Base-by-base conservation (phyloP, 768 basidiomycete species). In the Mrakia blollopis region DNA sequence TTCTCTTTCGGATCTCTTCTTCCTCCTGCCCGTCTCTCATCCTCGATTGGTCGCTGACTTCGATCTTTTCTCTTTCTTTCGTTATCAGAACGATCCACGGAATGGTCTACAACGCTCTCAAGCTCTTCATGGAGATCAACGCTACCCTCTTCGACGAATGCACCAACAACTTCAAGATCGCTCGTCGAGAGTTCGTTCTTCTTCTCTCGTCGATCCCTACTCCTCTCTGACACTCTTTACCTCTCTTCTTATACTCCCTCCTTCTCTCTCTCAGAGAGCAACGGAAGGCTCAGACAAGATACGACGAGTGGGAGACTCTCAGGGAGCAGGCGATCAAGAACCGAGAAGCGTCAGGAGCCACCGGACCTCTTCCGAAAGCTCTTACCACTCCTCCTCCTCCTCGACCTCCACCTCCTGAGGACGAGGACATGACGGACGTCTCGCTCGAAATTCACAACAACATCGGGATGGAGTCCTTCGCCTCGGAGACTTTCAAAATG, bases 41-140 rank as follows among this genome's bases (percentile, higher is more conserved):
- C 39, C 47, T 69, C 44, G 44, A 23, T 35, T 16, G 8, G 41
- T 65, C 78, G 47, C 47, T 50, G 47, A 50, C 47, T 2, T 11
- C 39, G 39, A 3, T 21, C 47, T 21, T 14, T 21, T 21, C 47
- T 14, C 47, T 21, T 50, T 50, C 7, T 78, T 47, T 76, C 65
- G 9, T 68, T 37, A 47, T 0, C 80, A 98, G 95, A 79, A 98
- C 97, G 67, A 99, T 98, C 81, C 97, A 99, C 80, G 93, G 93
- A 79, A 95, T 98, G 93, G 95, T 98, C 39, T 98, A 97, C 85
- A 98, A 98, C 83, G 97, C 97, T 2, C 86, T 99, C 83, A 98
- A 96, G 84, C 83, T 98, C 76, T 96, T 98, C 86, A 98, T 98
- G 95, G 97, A 99, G 84, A 93, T 98, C 83, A 98, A 98, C 82